Conservation (phyloP, 306 rosid genomes). For the Morella rubra region DNA sequence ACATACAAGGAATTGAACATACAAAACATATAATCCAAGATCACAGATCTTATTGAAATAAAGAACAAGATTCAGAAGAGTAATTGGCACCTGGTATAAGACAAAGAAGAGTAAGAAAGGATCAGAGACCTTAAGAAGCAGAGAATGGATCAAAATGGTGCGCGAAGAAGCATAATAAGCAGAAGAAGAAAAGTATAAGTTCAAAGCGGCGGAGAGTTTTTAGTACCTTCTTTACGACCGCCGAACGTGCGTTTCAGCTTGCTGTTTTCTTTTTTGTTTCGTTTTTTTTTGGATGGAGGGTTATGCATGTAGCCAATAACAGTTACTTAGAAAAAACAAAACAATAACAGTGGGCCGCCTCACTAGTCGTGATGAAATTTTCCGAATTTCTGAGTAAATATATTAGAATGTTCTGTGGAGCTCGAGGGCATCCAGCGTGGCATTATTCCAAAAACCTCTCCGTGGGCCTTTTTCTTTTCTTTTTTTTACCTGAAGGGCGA, state of each 20-base stretch:
- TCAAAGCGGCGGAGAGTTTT: conserved; percentile 9
- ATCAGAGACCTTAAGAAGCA: conserved; percentile 13
- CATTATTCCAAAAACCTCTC: too few relatives aligned
- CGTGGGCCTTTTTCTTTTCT: too few relatives aligned
- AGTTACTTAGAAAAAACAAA: neutral
- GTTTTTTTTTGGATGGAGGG: neutral
- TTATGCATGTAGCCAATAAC: neutral
- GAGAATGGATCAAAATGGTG: conserved; percentile 7
- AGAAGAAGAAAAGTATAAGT: conserved; percentile 13
- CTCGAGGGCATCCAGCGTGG: too few relatives aligned
- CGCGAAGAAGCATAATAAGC: conserved; percentile 1
- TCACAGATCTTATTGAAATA: neutral
- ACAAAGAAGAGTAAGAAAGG: neutral
- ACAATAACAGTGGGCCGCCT: too few relatives aligned
- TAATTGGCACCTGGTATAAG: neutral
- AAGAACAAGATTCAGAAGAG: neutral
- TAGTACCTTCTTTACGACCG: conserved; percentile 24
- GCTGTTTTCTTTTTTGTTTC: neutral
- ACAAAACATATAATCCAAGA: neutral
- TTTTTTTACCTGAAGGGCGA: too few relatives aligned
- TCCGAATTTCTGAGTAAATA: too few relatives aligned
- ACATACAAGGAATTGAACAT: neutral
- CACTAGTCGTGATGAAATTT: too few relatives aligned
- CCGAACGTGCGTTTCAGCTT: conserved; percentile 22
- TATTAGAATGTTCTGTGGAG: too few relatives aligned